Evolutionary conservation across 768 basidiomycete genomes (phyloP).

Genomic region (Cystobasidium tubakii): DNA sequence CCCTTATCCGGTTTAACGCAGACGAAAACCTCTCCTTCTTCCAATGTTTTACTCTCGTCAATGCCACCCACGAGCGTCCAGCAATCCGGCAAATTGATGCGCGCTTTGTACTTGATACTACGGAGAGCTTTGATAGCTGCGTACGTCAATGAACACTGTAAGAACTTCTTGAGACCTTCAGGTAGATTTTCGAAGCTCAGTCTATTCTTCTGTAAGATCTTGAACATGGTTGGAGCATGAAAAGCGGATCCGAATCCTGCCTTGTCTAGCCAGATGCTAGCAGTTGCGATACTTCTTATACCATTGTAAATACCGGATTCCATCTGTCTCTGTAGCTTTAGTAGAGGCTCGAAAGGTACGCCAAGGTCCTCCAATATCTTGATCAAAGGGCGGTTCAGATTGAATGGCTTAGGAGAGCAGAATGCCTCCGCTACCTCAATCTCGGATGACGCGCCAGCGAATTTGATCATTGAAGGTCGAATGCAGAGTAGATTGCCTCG

Average conservation of each 20-base stretch:
- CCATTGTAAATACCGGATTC: background rate
- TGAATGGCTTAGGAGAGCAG: background rate
- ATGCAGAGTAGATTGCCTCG: background rate
- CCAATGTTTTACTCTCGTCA: background rate
- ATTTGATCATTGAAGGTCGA: constrained; percentile 9
- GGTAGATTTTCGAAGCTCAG: background rate
- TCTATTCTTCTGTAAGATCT: background rate
- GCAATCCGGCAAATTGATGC: constrained; percentile 6
- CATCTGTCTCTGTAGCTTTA: background rate
- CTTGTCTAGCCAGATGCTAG: background rate
- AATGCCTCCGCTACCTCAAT: constrained; percentile 3
- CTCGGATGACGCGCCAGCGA: background rate
- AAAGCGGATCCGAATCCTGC: constrained; percentile 1
- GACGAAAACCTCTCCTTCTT: background rate
- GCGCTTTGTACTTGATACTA: background rate
- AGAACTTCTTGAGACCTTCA: background rate
- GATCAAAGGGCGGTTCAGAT: background rate
- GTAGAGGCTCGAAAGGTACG: background rate
- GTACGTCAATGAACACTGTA: background rate
- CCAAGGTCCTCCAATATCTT: constrained; percentile 6
- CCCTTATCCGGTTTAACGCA: constrained; percentile 4
- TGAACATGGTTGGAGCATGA: background rate
- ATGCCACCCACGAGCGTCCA: background rate
- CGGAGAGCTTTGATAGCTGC: constrained; percentile 4
- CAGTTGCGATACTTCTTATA: background rate